Evolutionary conservation across 495 filamentous ascomycete genomes (phyloP).

Genomic region (Symbiotaphrina buchneri): DNA sequence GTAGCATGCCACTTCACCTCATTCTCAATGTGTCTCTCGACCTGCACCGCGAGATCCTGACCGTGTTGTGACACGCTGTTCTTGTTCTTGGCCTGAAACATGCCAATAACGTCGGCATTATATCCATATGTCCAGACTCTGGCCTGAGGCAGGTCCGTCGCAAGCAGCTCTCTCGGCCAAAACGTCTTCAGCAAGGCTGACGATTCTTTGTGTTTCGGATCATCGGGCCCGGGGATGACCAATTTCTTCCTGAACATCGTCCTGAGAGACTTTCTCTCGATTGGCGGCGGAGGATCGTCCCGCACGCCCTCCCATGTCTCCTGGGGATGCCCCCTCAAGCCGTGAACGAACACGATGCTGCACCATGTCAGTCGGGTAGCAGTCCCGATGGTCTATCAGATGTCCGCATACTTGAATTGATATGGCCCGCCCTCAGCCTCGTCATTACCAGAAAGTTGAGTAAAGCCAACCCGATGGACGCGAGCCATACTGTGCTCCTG

Average conservation of each 20-base stretch:
- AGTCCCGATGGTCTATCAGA: too few species aligned
- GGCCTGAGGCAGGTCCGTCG: conserved; percentile 14
- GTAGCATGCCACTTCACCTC: conserved; percentile 6
- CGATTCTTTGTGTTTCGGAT: background rate
- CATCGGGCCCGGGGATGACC: background rate
- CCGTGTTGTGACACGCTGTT: conserved; percentile 16
- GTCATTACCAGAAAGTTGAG: too few species aligned
- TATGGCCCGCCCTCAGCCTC: too few species aligned
- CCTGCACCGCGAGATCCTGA: conserved; percentile 9
- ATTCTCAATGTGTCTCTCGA: conserved; percentile 12
- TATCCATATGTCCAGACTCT: conserved; percentile 21
- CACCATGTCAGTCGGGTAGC: too few species aligned
- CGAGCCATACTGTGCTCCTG: too few species aligned
- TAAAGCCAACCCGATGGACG: too few species aligned
- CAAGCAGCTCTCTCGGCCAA: conserved; percentile 17
- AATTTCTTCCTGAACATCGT: background rate
- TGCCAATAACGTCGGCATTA: conserved; percentile 16
- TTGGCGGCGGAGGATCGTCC: conserved; percentile 10
- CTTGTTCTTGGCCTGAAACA: conserved; percentile 14
- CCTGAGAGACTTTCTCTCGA: too few species aligned
- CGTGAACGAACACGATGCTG: conserved; percentile 15
- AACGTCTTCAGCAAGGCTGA: conserved; percentile 7
- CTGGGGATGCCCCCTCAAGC: conserved; percentile 13
- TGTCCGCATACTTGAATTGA: too few species aligned
- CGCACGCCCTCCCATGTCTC: conserved; percentile 13